These are phyloP conservation scores for Umbelopsis sp. DNA, from an alignment of 192 early-diverging fungal genomes.

Conservation along the genomic window DNA sequence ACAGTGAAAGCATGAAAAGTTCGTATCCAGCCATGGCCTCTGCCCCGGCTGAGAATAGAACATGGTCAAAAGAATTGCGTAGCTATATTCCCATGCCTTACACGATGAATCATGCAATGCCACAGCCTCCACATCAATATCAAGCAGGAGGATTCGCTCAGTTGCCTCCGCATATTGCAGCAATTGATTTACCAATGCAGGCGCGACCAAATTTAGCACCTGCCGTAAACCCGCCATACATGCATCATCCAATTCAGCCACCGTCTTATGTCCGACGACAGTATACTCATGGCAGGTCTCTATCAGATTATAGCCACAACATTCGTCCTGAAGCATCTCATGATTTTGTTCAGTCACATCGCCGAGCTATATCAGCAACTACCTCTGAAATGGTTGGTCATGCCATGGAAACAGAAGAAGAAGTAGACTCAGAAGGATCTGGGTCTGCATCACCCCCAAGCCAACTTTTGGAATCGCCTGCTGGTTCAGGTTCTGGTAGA, in stretches of 20 bases:
- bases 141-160: not conserved
- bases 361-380: constrained; percentile 6
- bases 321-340: not conserved
- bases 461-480: constrained; percentile 13
- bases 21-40: not conserved
- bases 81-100: not conserved
- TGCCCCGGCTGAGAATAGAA: not conserved
- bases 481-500: constrained; percentile 23
- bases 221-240: not conserved
- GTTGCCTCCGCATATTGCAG: not conserved
- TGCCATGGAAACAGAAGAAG: not conserved
- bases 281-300: constrained; percentile 7
- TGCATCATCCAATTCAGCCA: constrained; percentile 17
- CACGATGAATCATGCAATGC: not conserved
- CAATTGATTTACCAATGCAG: constrained; percentile 9
- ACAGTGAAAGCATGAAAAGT: constrained; percentile 1
- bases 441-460: constrained; percentile 12
- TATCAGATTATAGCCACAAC: constrained; percentile 8
- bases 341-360: not conserved
- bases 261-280: not conserved
- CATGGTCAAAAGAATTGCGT: not conserved
- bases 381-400: not conserved
- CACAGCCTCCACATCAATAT: not conserved
- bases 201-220: constrained; percentile 16
- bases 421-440: not conserved